Evolutionary conservation across 192 early-diverging fungal genomes (phyloP).

Genomic region (Pilobolus umbonatus): DNA sequence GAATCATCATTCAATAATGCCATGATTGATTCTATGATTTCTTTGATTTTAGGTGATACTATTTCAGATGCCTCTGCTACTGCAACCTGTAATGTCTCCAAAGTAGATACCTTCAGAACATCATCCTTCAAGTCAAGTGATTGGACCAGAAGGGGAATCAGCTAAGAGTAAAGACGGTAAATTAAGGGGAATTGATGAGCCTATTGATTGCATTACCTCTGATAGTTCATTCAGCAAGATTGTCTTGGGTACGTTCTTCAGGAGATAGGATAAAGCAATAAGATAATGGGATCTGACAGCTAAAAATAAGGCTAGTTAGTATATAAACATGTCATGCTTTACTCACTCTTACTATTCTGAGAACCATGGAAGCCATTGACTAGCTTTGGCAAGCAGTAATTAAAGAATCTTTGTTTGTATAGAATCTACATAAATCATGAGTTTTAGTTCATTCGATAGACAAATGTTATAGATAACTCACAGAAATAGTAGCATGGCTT

Average conservation of each 20-base stretch:
- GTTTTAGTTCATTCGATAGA: neutral
- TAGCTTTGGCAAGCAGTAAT: slow-evolving; percentile 66
- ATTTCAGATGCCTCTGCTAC: slow-evolving; percentile 64
- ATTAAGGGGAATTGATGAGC: neutral
- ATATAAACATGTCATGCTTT: neutral
- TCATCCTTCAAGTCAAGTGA: slow-evolving; percentile 64
- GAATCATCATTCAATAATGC: slow-evolving; percentile 31
- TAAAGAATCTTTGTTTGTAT: slow-evolving; percentile 84
- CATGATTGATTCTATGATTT: slow-evolving; percentile 40
- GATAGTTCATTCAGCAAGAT: slow-evolving; percentile 76
- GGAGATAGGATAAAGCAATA: slow-evolving; percentile 75
- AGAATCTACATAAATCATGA: slow-evolving; percentile 48
- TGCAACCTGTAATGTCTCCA: slow-evolving; percentile 72
- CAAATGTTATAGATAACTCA: slow-evolving; percentile 25
- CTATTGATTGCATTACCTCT: slow-evolving; percentile 41
- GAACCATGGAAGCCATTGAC: slow-evolving; percentile 51
- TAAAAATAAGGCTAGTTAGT: slow-evolving; percentile 12
- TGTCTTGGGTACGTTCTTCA: slow-evolving; percentile 78
- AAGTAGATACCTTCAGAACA: slow-evolving; percentile 64
- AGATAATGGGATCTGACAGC: slow-evolving; percentile 70
- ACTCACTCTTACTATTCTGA: slow-evolving; percentile 28
- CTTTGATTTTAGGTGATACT: slow-evolving; percentile 50
- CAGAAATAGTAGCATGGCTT: slow-evolving; percentile 60
- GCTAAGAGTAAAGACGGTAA: slow-evolving; percentile 29
- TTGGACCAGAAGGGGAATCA: slow-evolving; percentile 76